phyloP scores from a whole-genome alignment of 2,329 filamentous ascomycete species.

The Colletotrichum sojae region DNA sequence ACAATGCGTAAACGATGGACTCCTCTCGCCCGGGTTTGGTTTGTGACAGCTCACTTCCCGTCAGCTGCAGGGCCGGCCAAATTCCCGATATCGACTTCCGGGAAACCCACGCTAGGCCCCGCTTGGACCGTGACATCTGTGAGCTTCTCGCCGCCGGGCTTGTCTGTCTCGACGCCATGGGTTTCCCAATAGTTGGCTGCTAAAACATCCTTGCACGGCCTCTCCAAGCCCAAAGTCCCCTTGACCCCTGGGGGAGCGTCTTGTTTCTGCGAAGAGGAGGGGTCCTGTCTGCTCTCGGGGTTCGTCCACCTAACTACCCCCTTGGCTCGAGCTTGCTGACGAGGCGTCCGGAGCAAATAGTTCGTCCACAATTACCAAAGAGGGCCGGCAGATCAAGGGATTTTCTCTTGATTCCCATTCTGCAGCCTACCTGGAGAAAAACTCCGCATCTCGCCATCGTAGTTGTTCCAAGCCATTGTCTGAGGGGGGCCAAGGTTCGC shows the following conservation, averaged over 20 bases:
- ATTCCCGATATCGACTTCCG: slow-evolving; percentile 16
- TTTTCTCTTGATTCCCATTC: slow-evolving; percentile 7
- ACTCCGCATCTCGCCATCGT: slow-evolving; percentile 6
- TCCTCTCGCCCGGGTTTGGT: neutral
- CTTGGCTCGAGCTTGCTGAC: neutral
- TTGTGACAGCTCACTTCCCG: slow-evolving; percentile 21
- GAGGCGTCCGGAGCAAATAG: slow-evolving; percentile 15
- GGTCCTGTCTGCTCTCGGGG: slow-evolving; percentile 8
- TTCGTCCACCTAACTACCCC: too few species aligned
- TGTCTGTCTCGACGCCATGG: slow-evolving; percentile 26
- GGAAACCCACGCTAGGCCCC: slow-evolving; percentile 8
- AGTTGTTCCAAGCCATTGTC: neutral
- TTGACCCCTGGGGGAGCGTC: slow-evolving; percentile 9
- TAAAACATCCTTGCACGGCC: slow-evolving; percentile 30
- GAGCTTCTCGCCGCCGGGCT: neutral
- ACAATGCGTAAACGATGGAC: slow-evolving; percentile 2
- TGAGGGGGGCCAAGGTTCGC: slow-evolving; percentile 1
- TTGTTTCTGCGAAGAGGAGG: slow-evolving; percentile 22
- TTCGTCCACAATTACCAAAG: neutral
- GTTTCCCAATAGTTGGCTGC: slow-evolving; percentile 28
- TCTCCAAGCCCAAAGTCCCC: neutral
- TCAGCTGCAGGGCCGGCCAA: slow-evolving; percentile 10
- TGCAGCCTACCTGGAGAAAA: slow-evolving; percentile 1
- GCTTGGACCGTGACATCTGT: slow-evolving; percentile 23
- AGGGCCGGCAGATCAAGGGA: slow-evolving; percentile 23